Percentiles rank a stretch among this genome's conserved stretches.
Evolutionary conservation across 331 rosid genomes (phyloP).

Genomic region (Dryas integrifolia): DNA sequence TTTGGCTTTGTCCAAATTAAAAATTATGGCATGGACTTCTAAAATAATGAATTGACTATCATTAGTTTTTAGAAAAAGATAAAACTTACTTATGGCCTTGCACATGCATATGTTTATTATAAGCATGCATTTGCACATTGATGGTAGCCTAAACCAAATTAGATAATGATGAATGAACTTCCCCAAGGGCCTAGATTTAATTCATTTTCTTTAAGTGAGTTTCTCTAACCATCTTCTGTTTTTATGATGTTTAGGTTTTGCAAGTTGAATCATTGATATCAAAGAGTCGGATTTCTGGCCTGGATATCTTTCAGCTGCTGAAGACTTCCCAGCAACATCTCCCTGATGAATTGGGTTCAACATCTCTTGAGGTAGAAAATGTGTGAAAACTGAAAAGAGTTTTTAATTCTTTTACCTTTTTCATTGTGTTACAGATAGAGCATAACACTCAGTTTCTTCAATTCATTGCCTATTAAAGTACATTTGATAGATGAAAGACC

Average conservation of each 20-base stretch:
- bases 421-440: background rate
- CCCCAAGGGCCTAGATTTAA: background rate
- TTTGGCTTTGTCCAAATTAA: background rate
- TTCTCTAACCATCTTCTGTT: conserved; percentile 33
- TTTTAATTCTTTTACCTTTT: background rate
- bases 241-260: conserved; percentile 58
- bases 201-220: conserved; percentile 18
- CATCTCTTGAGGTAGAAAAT: conserved; percentile 57
- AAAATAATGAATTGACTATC: background rate
- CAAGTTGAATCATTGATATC: conserved; percentile 62
- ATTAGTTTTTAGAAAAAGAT: background rate
- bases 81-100: background rate
- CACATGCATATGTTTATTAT: background rate
- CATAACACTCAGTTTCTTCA: background rate
- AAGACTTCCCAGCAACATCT: conserved; percentile 49
- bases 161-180: background rate
- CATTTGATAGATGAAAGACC: conserved; percentile 13
- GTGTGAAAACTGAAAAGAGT: conserved; percentile 8
- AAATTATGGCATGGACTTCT: background rate
- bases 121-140: background rate
- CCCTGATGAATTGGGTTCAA: conserved; percentile 55
- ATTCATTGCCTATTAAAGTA: background rate
- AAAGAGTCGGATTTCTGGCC: conserved; percentile 45
- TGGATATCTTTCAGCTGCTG: conserved; percentile 57
- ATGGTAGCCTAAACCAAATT: background rate